Evolutionary conservation across 1,284 basidiomycete genomes (phyloP).

Genomic region (Sphagnurus paluster): DNA sequence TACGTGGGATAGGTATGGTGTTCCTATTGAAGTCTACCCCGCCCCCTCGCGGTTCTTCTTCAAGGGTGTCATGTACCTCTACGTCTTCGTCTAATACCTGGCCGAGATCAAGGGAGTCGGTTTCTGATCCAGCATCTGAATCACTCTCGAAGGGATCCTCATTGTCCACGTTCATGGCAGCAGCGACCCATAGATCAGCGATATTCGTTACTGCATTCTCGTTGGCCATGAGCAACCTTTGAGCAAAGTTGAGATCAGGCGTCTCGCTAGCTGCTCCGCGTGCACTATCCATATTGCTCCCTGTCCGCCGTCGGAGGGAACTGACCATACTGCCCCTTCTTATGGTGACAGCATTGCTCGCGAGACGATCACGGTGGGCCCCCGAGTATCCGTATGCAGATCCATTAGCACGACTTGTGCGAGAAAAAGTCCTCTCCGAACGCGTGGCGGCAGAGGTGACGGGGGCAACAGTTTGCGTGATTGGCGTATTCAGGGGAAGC

Average conservation of each 20-base stretch:
- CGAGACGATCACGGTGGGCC: conserved; percentile 52
- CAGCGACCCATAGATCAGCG: conserved; percentile 91
- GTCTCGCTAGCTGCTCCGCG: conserved; percentile 38
- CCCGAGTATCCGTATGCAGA: conserved; percentile 78
- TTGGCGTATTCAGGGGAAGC: conserved; percentile 24
- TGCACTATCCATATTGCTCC: conserved; percentile 45
- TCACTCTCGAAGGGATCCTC: conserved; percentile 73
- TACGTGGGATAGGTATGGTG: conserved; percentile 12
- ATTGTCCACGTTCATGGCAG: conserved; percentile 88
- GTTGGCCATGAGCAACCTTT: conserved; percentile 88
- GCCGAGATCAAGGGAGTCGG: conserved; percentile 26
- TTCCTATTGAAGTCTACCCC: conserved; percentile 21
- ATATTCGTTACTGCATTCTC: conserved; percentile 89
- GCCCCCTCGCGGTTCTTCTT: conserved; percentile 17
- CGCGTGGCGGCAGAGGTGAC: conserved; percentile 42
- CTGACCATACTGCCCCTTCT: conserved; percentile 50
- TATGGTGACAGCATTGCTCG: conserved; percentile 42
- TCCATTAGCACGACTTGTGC: conserved; percentile 61
- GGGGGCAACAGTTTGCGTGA: conserved; percentile 43
- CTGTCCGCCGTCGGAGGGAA: conserved; percentile 48
- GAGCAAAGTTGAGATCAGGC: conserved; percentile 78
- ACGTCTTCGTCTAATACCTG: conserved; percentile 33
- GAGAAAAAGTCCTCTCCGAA: conserved; percentile 45
- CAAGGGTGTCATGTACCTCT: conserved; percentile 26
- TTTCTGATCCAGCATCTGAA: conserved; percentile 42